Conservation (phyloP, 129 eudicot genomes). For the Arctium lappa region DNA sequence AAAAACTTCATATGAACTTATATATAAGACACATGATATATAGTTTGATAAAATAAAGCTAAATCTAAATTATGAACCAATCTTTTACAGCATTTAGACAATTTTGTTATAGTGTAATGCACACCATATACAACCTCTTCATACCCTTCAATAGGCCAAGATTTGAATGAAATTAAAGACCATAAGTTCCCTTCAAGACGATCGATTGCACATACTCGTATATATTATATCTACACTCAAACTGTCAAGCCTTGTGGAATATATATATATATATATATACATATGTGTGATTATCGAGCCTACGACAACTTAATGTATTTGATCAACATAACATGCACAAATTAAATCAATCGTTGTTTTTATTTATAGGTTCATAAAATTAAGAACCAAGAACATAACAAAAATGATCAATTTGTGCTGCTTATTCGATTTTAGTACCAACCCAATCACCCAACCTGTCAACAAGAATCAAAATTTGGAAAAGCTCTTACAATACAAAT, state of each 20-base stretch:
- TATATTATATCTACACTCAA: too few relatives aligned
- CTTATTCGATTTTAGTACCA: background rate
- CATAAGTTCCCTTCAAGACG: too few relatives aligned
- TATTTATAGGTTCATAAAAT: background rate
- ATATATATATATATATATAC: too few relatives aligned
- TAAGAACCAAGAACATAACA: background rate
- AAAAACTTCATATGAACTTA: background rate
- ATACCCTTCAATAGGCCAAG: background rate
- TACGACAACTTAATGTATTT: background rate
- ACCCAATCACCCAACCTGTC: background rate
- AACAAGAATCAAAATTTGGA: slow-evolving; percentile 12
- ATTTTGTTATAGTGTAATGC: too few relatives aligned
- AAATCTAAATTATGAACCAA: too few relatives aligned
- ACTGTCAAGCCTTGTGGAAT: too few relatives aligned
- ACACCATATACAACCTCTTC: background rate
- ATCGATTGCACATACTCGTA: too few relatives aligned
- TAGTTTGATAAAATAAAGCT: too few relatives aligned
- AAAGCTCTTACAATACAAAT: slow-evolving; percentile 25
- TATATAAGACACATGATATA: background rate
- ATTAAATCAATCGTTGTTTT: background rate
- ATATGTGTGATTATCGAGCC: background rate
- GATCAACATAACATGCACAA: background rate
- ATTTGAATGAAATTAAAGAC: too few relatives aligned
- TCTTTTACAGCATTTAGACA: too few relatives aligned
- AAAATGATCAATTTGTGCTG: background rate